These are phyloP conservation scores for Juncus inflexus DNA, from an alignment of 176 grass and related monocot genomes.

Conservation along the genomic window DNA sequence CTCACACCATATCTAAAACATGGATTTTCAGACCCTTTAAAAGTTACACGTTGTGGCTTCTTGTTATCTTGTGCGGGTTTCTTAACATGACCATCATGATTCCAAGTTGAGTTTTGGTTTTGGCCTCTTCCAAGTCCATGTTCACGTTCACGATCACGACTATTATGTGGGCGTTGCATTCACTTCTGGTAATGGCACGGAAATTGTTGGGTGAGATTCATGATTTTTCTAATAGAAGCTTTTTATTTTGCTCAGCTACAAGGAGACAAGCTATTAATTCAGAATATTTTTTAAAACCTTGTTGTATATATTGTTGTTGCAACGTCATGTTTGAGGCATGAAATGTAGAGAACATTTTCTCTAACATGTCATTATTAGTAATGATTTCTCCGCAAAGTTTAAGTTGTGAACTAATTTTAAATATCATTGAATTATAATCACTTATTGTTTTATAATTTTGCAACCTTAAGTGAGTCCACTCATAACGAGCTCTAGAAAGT, in stretches of 20 bases:
- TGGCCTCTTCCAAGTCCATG: neutral
- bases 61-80: neutral
- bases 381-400: conserved; percentile 18
- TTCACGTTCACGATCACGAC: neutral
- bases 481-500: conserved; percentile 17
- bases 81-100: neutral
- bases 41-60: neutral
- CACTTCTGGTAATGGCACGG: conserved; percentile 9
- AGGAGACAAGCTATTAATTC: conserved; percentile 12
- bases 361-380: conserved; percentile 21
- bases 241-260: conserved; percentile 6
- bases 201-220: neutral
- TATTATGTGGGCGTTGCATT: neutral
- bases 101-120: neutral
- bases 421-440: conserved; percentile 13
- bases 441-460: conserved; percentile 26
- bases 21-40: neutral
- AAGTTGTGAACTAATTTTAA: conserved; percentile 8
- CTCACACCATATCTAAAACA: neutral
- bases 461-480: conserved; percentile 7
- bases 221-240: conserved; percentile 3
- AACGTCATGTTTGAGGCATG: conserved; percentile 17
- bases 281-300: conserved; percentile 28
- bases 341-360: conserved; percentile 20
- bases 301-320: conserved; percentile 11